These are phyloP conservation scores for Cyberlindnera bimundalis DNA, from an alignment of 805 yeast species.

Conservation along the genomic window DNA sequence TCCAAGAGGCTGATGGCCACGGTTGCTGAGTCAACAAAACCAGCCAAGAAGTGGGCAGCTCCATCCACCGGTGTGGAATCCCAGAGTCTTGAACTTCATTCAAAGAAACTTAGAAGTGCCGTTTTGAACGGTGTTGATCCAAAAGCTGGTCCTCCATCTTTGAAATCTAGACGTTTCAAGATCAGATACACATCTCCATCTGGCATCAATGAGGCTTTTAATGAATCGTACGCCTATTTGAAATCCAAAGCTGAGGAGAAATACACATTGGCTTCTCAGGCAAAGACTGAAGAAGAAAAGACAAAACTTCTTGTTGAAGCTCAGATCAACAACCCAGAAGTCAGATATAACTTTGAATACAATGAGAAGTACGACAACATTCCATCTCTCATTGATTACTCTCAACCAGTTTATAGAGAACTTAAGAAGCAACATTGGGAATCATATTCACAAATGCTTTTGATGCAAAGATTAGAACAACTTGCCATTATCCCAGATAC, in stretches of 20 bases:
- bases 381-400: conserved; percentile 53
- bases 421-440: conserved; percentile 72
- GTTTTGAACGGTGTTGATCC: conserved; percentile 33
- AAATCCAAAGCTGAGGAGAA: conserved; percentile 43
- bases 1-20: conserved; percentile 12
- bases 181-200: conserved; percentile 62
- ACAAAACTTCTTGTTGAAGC: conserved; percentile 48
- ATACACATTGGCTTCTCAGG: conserved; percentile 32
- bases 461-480: conserved; percentile 91
- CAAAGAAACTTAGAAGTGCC: conserved; percentile 24
- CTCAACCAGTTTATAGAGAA: conserved; percentile 77
- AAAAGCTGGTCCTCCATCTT: conserved; percentile 49
- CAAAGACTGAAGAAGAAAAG: conserved; percentile 22
- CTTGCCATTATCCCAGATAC: conserved; percentile 90
- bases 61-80: neutral
- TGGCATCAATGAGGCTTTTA: conserved; percentile 70
- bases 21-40: conserved; percentile 4
- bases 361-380: conserved; percentile 35
- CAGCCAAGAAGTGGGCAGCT: conserved; percentile 15
- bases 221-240: conserved; percentile 59
- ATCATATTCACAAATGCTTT: conserved; percentile 61
- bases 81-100: conserved; percentile 24
- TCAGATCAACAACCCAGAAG: conserved; percentile 82
- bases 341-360: conserved; percentile 59
- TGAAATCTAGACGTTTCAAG: conserved; percentile 41